Base-by-base conservation (phyloP, 441 rosid genomes). In the Brassica hybrid region DNA sequence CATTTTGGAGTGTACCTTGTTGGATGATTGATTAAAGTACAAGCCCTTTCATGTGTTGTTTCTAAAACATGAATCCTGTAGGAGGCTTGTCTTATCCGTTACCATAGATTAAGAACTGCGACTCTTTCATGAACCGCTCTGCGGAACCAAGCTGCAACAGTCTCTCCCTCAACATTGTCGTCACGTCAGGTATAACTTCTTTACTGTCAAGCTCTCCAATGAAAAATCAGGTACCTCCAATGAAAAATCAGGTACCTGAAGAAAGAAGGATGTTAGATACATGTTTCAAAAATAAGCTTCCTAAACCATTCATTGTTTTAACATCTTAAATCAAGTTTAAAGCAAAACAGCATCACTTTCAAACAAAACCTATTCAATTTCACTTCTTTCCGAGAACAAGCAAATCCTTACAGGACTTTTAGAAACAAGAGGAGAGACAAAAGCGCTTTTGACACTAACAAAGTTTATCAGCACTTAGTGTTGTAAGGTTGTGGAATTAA, bases 41-140 rank as follows among this genome's bases (percentile, higher is more conserved):
- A 92, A 25, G 27, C 27, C 96, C 94, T 84, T 89, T 92, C 94
- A 90, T 88, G 67, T 84, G 97, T 80, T 83, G 94, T 79, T 90
- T 93, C 84, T 91, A 96, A 54, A 95, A 91, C 97, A 91, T 91
- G 86, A 95, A 95, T 36, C 94, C 99, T n/a, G 98, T 95, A 11
- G 99, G 92, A 67, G 91, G 83, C 77, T 89, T 87, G 72, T 91
- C 94, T 84, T 86, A 86, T 19, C 98, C 98, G 2, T 92, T 87
- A 66, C 97, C 98, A 72, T 92, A 77, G 41, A 91, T 87, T 80
- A 94, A 77, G 86, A 85, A 94, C 84, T 87, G 91, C 1, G 97
- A 90, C 67, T 92, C 89, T 84, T 85, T 87, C 91, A 91, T 89
- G 86, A 95, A 93, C 61, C 69, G 85, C 77, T 95, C 98, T 3